Evolutionary conservation across 441 rosid genomes (phyloP).

Genomic region (Gossypium trilobum): DNA sequence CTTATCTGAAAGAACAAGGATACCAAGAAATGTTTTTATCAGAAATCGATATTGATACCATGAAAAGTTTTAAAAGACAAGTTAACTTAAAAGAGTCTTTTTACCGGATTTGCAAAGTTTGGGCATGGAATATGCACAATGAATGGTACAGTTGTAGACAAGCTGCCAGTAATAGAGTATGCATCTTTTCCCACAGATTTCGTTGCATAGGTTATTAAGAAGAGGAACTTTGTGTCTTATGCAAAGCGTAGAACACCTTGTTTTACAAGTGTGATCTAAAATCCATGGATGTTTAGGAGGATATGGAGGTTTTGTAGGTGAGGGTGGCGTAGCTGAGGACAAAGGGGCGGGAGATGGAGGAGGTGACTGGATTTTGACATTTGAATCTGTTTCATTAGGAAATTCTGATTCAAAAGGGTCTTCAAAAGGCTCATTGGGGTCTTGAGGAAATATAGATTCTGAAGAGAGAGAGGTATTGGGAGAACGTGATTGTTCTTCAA

Average conservation of each 20-base stretch:
- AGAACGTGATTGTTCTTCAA: not conserved
- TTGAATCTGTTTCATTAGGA: not conserved
- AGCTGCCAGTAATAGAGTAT: not conserved
- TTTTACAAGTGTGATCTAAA: not conserved
- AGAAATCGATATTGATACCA: not conserved
- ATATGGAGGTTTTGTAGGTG: not conserved
- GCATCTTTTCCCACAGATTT: not conserved
- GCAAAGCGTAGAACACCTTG: not conserved
- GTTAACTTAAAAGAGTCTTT: not conserved
- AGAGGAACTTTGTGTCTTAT: not conserved
- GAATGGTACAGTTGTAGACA: not conserved
- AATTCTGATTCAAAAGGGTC: not conserved
- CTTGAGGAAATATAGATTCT: not conserved
- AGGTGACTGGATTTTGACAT: not conserved
- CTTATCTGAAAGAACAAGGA: not conserved
- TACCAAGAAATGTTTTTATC: not conserved
- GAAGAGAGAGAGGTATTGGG: not conserved
- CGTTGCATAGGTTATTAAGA: conserved; percentile 1
- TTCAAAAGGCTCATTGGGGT: not conserved
- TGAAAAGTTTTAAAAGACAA: not conserved
- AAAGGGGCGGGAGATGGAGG: not conserved
- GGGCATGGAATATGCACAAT: conserved; percentile 9
- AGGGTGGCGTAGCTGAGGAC: not conserved
- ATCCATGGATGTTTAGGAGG: not conserved
- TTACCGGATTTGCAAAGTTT: not conserved